Evolutionary conservation across 768 basidiomycete genomes (phyloP).

Genomic region (Rickenella mellea): DNA sequence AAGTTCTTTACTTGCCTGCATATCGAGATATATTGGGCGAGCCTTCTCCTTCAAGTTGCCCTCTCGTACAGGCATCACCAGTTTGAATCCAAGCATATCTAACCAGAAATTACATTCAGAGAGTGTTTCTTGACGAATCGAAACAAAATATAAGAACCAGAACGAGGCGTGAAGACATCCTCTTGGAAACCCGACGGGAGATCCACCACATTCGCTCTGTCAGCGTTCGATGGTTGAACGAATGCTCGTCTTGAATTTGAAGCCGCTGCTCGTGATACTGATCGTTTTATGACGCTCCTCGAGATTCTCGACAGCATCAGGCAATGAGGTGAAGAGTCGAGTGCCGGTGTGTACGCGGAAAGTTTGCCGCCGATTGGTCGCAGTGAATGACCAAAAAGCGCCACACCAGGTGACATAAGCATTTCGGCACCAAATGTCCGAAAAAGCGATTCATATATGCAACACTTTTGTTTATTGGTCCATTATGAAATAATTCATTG

Average conservation of each 20-base stretch:
- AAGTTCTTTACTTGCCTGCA: slow-evolving; percentile 59
- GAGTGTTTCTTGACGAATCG: neutral
- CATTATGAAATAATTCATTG: neutral
- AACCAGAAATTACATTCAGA: slow-evolving; percentile 5
- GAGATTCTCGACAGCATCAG: slow-evolving; percentile 54
- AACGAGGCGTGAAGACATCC: slow-evolving; percentile 61
- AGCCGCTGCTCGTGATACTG: slow-evolving; percentile 16
- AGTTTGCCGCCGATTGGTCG: neutral
- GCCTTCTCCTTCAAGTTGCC: slow-evolving; percentile 47
- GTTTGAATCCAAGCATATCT: slow-evolving; percentile 89
- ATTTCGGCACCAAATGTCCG: no score
- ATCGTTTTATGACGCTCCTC: slow-evolving; percentile 18
- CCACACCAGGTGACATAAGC: no score
- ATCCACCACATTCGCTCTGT: slow-evolving; percentile 76
- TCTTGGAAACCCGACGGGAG: slow-evolving; percentile 67
- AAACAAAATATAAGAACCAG: slow-evolving; percentile 32
- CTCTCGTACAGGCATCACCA: slow-evolving; percentile 55
- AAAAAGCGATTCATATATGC: no score
- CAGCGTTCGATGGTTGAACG: slow-evolving; percentile 76
- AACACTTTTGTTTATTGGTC: no score
- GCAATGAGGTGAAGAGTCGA: neutral
- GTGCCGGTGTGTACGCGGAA: neutral
- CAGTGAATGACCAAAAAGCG: no score
- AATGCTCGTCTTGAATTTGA: slow-evolving; percentile 41
- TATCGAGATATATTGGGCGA: slow-evolving; percentile 94